A percentile compares a stretch with the other conserved stretches of the same genome.
These are phyloP conservation scores for Cladophialophora psammophila DNA, from an alignment of 2,329 filamentous ascomycete species.

Conservation along the genomic window DNA sequence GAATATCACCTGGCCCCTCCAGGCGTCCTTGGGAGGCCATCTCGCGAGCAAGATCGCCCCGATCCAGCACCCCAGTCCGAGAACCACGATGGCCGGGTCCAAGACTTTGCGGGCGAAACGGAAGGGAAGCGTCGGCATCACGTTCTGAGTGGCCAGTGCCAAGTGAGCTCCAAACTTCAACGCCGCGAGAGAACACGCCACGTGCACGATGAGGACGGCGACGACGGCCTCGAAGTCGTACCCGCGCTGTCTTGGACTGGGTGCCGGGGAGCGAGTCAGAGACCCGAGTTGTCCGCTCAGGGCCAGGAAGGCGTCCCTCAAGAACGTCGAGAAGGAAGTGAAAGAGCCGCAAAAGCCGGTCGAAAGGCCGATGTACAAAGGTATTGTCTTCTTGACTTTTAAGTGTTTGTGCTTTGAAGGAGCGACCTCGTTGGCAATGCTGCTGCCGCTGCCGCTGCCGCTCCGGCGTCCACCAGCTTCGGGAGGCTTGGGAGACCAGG, in stretches of 20 bases:
- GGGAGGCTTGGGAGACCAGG: slow-evolving; percentile 40
- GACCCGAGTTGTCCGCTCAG: slow-evolving; percentile 69
- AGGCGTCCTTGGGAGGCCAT: slow-evolving; percentile 67
- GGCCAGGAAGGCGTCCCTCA: slow-evolving; percentile 77
- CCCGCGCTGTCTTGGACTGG: slow-evolving; percentile 50
- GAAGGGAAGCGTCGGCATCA: slow-evolving; percentile 66
- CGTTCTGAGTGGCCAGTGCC: slow-evolving; percentile 64
- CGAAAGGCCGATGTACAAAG: slow-evolving; percentile 79
- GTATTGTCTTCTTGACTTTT: slow-evolving; percentile 75
- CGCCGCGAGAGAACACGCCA: slow-evolving; percentile 70
- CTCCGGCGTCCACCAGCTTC: slow-evolving; percentile 46
- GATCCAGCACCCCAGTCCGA: slow-evolving; percentile 75
- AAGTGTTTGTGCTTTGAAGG: slow-evolving; percentile 4
- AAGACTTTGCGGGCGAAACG: slow-evolving; percentile 62
- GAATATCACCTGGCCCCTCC: slow-evolving; percentile 75
- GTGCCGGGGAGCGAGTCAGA: not conserved
- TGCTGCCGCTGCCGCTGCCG: not conserved
- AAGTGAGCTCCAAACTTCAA: slow-evolving; percentile 75
- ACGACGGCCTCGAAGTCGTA: slow-evolving; percentile 79
- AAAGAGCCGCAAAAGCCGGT: slow-evolving; percentile 86
- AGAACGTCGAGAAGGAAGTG: slow-evolving; percentile 83
- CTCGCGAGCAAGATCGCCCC: slow-evolving; percentile 72
- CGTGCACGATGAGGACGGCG: slow-evolving; percentile 72
- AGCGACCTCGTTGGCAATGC: not conserved
- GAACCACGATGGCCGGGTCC: slow-evolving; percentile 65